Conservation (phyloP, 2,329 filamentous ascomycete species). For the Paraphoma sp. region DNA sequence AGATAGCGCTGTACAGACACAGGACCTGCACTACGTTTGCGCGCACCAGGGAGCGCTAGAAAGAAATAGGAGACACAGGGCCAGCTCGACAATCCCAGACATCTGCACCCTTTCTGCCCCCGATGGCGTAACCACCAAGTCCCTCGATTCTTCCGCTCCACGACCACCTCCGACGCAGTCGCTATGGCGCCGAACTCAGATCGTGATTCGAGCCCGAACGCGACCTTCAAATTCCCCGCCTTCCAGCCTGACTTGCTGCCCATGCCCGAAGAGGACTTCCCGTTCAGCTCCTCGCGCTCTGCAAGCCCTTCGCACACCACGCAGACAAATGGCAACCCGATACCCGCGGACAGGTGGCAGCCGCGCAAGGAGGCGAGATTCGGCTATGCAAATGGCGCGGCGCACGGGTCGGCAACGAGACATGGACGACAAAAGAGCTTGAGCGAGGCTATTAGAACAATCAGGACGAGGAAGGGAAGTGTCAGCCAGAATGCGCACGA, state of each 20-base stretch:
- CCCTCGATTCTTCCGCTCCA: conserved; percentile 12
- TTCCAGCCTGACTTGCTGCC: conserved; percentile 52
- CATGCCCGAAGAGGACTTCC: conserved; percentile 44
- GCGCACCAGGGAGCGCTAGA: neutral
- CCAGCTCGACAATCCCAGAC: conserved; percentile 1
- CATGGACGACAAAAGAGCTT: conserved; percentile 85
- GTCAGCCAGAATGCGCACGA: conserved; percentile 93
- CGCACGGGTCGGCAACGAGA: conserved; percentile 39
- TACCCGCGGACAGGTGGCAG: conserved; percentile 65
- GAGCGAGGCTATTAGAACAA: conserved; percentile 83
- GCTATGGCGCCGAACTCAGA: conserved; percentile 39
- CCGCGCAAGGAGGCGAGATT: conserved; percentile 62
- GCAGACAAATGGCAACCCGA: conserved; percentile 36
- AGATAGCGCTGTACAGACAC: neutral
- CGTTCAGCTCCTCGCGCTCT: conserved; percentile 42
- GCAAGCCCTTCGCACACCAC: conserved; percentile 36
- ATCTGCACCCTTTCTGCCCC: conserved; percentile 16
- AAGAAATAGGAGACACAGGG: conserved; percentile 1
- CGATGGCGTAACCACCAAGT: conserved; percentile 39
- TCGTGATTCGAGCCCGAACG: conserved; percentile 36
- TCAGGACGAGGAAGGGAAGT: conserved; percentile 80
- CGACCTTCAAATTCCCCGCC: conserved; percentile 55
- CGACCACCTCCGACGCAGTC: conserved; percentile 20
- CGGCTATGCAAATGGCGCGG: conserved; percentile 51
- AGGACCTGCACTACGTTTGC: neutral